A percentile compares a stretch with the other conserved stretches of the same genome.
These are phyloP conservation scores for Forsythia suspensa DNA, from an alignment of 257 asterid species.

Conservation along the genomic window DNA sequence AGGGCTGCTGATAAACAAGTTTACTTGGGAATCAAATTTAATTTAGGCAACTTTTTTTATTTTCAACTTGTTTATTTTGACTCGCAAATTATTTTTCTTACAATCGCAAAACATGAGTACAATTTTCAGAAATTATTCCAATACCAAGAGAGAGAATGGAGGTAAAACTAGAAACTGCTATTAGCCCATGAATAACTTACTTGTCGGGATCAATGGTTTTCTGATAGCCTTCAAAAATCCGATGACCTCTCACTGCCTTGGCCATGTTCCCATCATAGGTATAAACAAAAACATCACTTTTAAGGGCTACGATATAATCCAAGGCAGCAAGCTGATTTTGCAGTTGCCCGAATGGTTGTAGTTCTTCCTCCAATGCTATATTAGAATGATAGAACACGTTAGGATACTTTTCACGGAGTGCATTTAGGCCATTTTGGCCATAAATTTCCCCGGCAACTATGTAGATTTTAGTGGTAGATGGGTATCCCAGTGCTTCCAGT, in stretches of 20 bases:
- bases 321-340: constrained; percentile 96
- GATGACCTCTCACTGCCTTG: constrained; percentile 93
- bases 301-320: constrained; percentile 81
- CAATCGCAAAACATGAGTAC: neutral
- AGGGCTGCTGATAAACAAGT: neutral
- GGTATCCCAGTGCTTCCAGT: constrained; percentile 94
- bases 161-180: neutral
- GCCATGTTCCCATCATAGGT: constrained; percentile 99
- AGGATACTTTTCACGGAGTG: constrained; percentile 65
- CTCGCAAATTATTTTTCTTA: neutral
- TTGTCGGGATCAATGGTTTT: constrained; percentile 92
- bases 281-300: constrained; percentile 81
- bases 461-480: constrained; percentile 68
- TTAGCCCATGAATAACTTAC: constrained; percentile 27
- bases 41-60: neutral
- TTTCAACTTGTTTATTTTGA: neutral
- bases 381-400: constrained; percentile 83
- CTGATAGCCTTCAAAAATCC: constrained; percentile 77
- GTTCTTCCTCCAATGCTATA: constrained; percentile 65
- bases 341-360: constrained; percentile 49
- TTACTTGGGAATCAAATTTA: neutral
- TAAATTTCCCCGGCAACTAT: constrained; percentile 94
- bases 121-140: neutral
- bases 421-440: constrained; percentile 79
- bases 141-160: neutral